These are phyloP conservation scores for Petunia hybrid DNA, from an alignment of 305 asterid genomes.

Conservation along the genomic window DNA sequence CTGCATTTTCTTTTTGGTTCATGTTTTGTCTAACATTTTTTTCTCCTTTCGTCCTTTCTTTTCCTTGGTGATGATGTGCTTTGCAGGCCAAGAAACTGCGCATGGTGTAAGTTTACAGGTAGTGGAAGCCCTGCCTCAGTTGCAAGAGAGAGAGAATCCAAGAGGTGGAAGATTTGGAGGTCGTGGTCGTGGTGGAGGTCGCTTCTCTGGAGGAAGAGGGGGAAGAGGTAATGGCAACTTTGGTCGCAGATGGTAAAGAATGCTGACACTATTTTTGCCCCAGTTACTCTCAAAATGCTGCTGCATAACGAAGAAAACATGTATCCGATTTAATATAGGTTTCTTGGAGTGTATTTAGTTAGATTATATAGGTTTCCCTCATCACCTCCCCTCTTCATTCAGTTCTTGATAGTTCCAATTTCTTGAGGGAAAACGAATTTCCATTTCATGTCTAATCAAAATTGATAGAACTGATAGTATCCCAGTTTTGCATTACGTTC, in stretches of 20 bases:
- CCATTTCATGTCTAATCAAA: no score
- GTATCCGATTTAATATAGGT: not conserved
- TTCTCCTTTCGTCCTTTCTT: not conserved
- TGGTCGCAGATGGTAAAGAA: slow-evolving; percentile 64
- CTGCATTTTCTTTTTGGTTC: not conserved
- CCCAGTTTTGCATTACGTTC: no score
- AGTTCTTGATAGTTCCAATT: no score
- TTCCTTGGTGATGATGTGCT: not conserved
- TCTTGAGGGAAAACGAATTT: no score
- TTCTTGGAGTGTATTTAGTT: not conserved
- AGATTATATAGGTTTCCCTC: not conserved
- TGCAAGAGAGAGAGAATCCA: slow-evolving; percentile 73
- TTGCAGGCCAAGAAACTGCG: slow-evolving; percentile 68
- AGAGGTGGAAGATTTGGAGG: slow-evolving; percentile 62
- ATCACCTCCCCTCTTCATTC: no score
- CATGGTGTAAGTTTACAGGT: slow-evolving; percentile 67
- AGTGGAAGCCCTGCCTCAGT: slow-evolving; percentile 65
- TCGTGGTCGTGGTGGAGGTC: slow-evolving; percentile 56
- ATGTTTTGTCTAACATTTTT: slow-evolving; percentile 31
- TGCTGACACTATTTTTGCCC: not conserved
- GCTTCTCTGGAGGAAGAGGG: slow-evolving; percentile 38
- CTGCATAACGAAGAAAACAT: not conserved
- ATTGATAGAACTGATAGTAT: no score
- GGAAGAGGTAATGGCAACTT: slow-evolving; percentile 42
- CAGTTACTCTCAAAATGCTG: not conserved